Conservation (phyloP, 2,329 filamentous ascomycete species). For the Ophiostoma himal-ulmi region DNA sequence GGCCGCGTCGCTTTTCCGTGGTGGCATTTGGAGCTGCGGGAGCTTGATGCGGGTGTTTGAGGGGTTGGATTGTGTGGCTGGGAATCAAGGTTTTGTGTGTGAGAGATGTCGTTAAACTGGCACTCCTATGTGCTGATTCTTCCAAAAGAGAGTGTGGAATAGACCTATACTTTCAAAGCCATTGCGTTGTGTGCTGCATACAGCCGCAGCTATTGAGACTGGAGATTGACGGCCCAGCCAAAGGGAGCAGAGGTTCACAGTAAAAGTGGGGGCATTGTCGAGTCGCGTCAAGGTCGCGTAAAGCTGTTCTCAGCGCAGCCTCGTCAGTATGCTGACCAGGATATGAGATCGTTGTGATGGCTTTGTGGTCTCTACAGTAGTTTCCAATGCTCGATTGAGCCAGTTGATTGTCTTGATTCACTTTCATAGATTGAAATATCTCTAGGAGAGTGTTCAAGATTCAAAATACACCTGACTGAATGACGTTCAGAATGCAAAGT, state of each 20-base stretch:
- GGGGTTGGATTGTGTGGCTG: neutral
- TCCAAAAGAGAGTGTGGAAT: neutral
- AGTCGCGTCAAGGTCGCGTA: conserved; percentile 7
- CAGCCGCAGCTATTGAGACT: neutral
- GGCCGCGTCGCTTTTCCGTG: conserved; percentile 48
- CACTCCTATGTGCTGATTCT: neutral
- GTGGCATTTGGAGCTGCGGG: conserved; percentile 42
- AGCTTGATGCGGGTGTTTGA: neutral
- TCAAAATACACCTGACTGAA: too few species aligned
- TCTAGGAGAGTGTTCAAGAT: too few species aligned
- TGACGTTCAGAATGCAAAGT: too few species aligned
- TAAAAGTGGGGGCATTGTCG: neutral
- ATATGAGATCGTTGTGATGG: neutral
- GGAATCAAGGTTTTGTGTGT: neutral
- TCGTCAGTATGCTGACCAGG: neutral
- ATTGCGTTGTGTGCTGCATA: neutral
- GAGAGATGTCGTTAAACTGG: neutral
- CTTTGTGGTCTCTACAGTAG: too few species aligned
- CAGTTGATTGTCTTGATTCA: too few species aligned
- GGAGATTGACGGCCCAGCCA: neutral
- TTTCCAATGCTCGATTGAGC: too few species aligned
- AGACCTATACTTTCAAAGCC: neutral
- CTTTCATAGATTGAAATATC: too few species aligned
- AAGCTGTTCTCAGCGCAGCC: conserved; percentile 1
- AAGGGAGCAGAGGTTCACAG: conserved; percentile 6